These are phyloP conservation scores for Zangia roseola DNA, from an alignment of 768 basidiomycete species.

Conservation along the genomic window DNA sequence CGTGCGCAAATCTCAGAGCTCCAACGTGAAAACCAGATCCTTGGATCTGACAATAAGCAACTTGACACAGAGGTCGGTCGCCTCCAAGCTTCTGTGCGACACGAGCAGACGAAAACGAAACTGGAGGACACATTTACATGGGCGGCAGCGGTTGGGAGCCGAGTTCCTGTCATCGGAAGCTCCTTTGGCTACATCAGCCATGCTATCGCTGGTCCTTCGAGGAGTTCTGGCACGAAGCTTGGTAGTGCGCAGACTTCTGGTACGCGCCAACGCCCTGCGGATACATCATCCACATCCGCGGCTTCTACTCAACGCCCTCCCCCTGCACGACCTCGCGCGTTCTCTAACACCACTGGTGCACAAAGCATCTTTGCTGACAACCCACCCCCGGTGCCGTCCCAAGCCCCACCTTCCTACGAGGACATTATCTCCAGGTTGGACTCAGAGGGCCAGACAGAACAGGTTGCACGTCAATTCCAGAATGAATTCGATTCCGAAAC, in stretches of 20 bases:
- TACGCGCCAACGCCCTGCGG: background rate
- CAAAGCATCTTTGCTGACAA: slow-evolving; percentile 28
- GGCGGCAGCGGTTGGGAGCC: background rate
- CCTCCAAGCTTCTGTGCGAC: slow-evolving; percentile 13
- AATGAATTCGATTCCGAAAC: slow-evolving; percentile 35
- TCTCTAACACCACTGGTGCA: slow-evolving; percentile 6
- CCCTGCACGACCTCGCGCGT: background rate
- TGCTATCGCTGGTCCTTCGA: slow-evolving; percentile 26
- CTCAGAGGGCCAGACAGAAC: background rate
- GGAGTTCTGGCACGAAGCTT: background rate
- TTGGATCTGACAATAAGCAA: slow-evolving; percentile 21
- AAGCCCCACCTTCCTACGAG: slow-evolving; percentile 6
- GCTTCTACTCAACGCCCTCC: background rate
- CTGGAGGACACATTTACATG: background rate
- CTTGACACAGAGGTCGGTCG: slow-evolving; percentile 27
- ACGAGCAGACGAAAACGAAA: slow-evolving; percentile 9
- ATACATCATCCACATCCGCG: background rate
- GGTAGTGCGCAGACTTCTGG: slow-evolving; percentile 18
- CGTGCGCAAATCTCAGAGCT: slow-evolving; percentile 41
- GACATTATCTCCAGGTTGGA: slow-evolving; percentile 11
- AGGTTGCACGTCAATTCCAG: slow-evolving; percentile 8
- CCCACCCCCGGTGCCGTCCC: slow-evolving; percentile 22
- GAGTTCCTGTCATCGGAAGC: background rate
- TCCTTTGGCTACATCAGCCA: slow-evolving; percentile 14
- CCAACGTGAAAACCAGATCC: slow-evolving; percentile 29